These are phyloP conservation scores for Umbilicus rupestris DNA, from an alignment of 164 flowering plant species.

Conservation along the genomic window DNA sequence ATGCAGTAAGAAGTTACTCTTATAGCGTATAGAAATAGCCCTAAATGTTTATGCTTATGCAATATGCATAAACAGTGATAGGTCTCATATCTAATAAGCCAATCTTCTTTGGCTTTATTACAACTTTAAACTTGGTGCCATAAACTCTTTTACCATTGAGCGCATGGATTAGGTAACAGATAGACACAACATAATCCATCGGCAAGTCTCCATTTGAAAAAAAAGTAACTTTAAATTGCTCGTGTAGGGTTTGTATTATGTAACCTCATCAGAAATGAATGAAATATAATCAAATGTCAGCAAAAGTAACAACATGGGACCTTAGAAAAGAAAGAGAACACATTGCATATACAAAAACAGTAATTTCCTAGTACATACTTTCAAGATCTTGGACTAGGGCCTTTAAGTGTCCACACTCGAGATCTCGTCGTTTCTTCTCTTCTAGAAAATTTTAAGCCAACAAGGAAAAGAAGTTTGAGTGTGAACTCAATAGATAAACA, in stretches of 20 bases:
- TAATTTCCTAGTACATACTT: constrained; percentile 31
- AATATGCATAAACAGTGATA: neutral
- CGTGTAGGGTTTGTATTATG: no score
- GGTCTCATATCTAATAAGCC: neutral
- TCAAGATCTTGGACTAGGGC: constrained; percentile 67
- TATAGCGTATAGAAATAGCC: neutral
- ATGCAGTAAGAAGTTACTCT: neutral
- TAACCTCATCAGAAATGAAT: neutral
- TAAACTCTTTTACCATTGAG: neutral
- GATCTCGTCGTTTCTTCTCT: constrained; percentile 37
- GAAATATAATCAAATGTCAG: neutral
- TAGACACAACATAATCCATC: neutral
- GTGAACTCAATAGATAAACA: neutral
- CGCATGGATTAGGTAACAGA: neutral
- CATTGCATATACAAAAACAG: neutral
- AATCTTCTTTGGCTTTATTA: no score
- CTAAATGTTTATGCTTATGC: neutral
- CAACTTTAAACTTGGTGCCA: neutral
- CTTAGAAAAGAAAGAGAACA: neutral
- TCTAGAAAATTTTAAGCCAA: constrained; percentile 25
- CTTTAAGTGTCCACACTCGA: constrained; percentile 55
- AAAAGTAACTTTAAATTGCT: neutral
- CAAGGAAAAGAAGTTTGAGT: neutral
- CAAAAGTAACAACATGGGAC: neutral
- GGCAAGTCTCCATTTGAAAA: neutral